Evolutionary conservation across 106 monocot species (phyloP).

Genomic region (Posidonia australis): DNA sequence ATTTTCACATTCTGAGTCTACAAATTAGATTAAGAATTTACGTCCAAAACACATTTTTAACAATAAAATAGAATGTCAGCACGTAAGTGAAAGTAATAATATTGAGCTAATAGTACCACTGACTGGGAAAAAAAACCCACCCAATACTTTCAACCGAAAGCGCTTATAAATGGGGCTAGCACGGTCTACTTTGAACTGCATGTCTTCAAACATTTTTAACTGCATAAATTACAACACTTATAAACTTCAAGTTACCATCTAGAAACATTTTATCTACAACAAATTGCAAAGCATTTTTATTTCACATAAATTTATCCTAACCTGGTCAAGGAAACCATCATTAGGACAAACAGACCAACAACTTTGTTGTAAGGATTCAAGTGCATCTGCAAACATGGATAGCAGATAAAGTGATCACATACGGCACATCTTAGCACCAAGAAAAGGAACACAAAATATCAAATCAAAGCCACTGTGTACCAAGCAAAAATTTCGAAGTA

Average conservation of each 20-base stretch:
- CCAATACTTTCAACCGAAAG: slow-evolving; percentile 78
- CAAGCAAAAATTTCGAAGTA: neutral
- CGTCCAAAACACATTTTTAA: neutral
- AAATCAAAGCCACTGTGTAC: neutral
- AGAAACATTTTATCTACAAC: too few relatives aligned
- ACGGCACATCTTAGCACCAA: neutral
- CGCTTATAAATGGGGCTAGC: slow-evolving; percentile 66
- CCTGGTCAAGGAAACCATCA: slow-evolving; percentile 98
- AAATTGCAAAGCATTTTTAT: too few relatives aligned
- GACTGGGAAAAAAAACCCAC: slow-evolving; percentile 28
- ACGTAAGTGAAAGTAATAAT: neutral
- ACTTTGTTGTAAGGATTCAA: slow-evolving; percentile 54
- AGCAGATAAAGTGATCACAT: slow-evolving; percentile 6
- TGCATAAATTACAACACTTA: slow-evolving; percentile 25
- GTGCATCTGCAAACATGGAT: slow-evolving; percentile 51
- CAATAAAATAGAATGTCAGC: neutral
- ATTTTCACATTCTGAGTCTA: too few relatives aligned
- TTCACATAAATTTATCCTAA: slow-evolving; percentile 1
- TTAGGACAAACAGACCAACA: slow-evolving; percentile 69
- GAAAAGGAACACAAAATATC: neutral
- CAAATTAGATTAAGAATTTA: too few relatives aligned
- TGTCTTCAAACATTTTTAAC: slow-evolving; percentile 91
- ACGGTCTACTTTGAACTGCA: slow-evolving; percentile 85
- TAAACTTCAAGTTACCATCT: neutral
- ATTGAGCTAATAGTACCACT: neutral